These are phyloP conservation scores for Myochromella boudieri DNA, from an alignment of 768 basidiomycete genomes.

Conservation along the genomic window DNA sequence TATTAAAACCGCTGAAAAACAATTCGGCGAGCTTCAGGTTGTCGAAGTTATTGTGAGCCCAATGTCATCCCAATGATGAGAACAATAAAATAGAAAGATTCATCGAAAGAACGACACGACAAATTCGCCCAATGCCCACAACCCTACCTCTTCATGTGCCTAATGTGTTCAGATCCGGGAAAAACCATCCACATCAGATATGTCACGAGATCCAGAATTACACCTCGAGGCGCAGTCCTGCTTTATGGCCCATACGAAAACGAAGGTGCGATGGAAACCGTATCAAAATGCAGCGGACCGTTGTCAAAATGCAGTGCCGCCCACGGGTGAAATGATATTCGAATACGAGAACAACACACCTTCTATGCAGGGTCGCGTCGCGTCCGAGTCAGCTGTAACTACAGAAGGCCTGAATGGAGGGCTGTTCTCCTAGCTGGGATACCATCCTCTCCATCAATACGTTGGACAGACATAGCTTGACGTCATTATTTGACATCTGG, in stretches of 20 bases:
- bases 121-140: constrained; percentile 10
- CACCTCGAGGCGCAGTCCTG: constrained; percentile 8
- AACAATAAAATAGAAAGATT: background rate
- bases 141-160: constrained; percentile 11
- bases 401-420: no score
- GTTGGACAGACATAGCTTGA: no score
- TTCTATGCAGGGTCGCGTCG: background rate
- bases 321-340: background rate
- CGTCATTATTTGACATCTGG: no score
- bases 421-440: no score
- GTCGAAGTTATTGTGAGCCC: background rate
- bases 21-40: background rate
- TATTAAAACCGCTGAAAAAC: background rate
- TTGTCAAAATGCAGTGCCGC: background rate
- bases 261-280: constrained; percentile 6
- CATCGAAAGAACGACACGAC: background rate
- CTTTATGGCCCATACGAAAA: background rate
- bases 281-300: constrained; percentile 10
- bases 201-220: constrained; percentile 11
- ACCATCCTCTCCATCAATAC: no score
- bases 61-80: background rate
- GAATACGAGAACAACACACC: background rate
- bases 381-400: no score
- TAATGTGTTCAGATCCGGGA: background rate
- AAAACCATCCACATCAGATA: constrained; percentile 7